Base-by-base conservation (phyloP, 2,329 filamentous ascomycete species). In the Sporothrix pallida region DNA sequence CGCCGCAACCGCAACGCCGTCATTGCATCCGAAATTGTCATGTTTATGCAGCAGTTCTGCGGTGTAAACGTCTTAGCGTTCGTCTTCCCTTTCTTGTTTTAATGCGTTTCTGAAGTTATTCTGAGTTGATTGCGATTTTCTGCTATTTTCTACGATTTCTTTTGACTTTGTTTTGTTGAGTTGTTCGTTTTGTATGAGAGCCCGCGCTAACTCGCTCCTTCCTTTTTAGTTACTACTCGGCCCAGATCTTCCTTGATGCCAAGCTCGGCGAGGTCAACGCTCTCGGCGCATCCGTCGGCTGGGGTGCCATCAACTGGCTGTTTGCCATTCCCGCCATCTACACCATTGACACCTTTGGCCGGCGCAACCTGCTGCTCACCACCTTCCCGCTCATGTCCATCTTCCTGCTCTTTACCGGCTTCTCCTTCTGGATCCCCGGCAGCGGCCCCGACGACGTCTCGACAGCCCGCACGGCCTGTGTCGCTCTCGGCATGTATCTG, bases 291-390 rank as follows among this genome's bases (percentile, higher is more conserved):
- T 91, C 89, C 0, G 85, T 91, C 74, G 90, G 90, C 0, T 91
- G 88, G 69, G 90, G 90, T 1, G 82, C 90, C 69, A 86, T 91
- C 78, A 91, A 92, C 78, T 91, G 87, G 82, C 79, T 91, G 50
- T 91, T 91, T 75, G 89, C 89, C 0, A 82, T 90, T 13, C 88
- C 88, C 0, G 89, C 89, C 3, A 82, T 91, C 65, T 90, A 88
- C 79, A 91, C 89, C 6, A 92, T 92, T 75, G 90, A 93, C 78
- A 91, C 87, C 0, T 92, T 90, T 74, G 91, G 90, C 7, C 87
- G 91, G 3, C 85, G 90, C 23, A 89, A 89, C 75, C 82, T 92
- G 8, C 84, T 92, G 0, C 83, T 92, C 4, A 84, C 85, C 1
- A 92, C 90, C 0, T 91, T 92, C 78, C 90, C 90, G 0, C 74